phyloP scores from a whole-genome alignment of 169 alveolate genomes.

The Plasmodium gaboni region DNA sequence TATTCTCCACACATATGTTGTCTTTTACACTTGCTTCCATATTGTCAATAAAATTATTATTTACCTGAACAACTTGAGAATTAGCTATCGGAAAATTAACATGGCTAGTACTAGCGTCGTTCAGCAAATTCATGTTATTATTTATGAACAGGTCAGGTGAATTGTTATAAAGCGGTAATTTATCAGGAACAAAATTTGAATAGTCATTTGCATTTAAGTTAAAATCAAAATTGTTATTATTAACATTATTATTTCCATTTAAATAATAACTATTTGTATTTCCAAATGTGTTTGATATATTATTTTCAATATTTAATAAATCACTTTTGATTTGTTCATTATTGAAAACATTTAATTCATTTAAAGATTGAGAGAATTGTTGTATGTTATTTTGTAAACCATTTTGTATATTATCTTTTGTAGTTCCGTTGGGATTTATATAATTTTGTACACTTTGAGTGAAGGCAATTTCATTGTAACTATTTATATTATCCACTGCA shows the following conservation, averaged over 20 bases:
- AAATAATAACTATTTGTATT: slow-evolving; percentile 8
- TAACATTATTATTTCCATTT: neutral
- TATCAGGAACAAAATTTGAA: neutral
- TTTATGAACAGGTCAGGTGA: slow-evolving; percentile 5
- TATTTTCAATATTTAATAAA: neutral
- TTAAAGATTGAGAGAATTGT: too few species aligned
- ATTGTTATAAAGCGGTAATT: neutral
- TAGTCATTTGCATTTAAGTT: slow-evolving; percentile 11
- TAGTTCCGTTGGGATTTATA: too few species aligned
- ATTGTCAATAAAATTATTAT: neutral
- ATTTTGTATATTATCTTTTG: too few species aligned
- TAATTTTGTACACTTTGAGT: too few species aligned
- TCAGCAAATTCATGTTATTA: slow-evolving; percentile 1
- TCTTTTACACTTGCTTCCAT: slow-evolving; percentile 1
- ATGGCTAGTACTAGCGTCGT: slow-evolving; percentile 1
- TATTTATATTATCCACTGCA: neutral
- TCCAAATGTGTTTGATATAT: neutral
- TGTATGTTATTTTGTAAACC: too few species aligned
- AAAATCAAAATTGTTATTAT: slow-evolving; percentile 1
- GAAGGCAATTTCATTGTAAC: neutral
- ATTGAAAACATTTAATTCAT: neutral
- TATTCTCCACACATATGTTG: neutral
- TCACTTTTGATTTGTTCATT: neutral
- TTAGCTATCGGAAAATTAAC: slow-evolving; percentile 3
- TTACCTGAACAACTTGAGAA: slow-evolving; percentile 10